Evolutionary conservation across 257 asterid species (phyloP).

Genomic region (Nicotiana benthamiana): DNA sequence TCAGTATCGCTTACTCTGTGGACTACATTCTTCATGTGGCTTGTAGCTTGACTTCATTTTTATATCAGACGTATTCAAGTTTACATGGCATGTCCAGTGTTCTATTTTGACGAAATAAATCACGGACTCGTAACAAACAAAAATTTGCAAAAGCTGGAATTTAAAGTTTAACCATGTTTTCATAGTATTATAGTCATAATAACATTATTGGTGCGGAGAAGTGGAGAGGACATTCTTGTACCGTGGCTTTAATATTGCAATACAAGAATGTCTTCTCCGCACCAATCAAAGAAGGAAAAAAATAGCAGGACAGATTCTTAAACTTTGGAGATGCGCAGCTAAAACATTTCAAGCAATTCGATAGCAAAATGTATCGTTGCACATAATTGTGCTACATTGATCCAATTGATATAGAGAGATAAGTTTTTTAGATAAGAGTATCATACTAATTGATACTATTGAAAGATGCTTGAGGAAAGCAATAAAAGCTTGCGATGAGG

Average conservation of each 20-base stretch:
- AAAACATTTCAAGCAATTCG: not conserved
- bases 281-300: not conserved
- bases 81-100: not conserved
- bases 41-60: slow-evolving; percentile 26
- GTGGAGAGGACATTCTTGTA: not conserved
- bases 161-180: not conserved
- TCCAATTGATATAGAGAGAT: not conserved
- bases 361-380: not conserved
- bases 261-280: no score
- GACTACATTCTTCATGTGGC: slow-evolving; percentile 67
- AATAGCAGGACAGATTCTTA: not conserved
- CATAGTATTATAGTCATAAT: not conserved
- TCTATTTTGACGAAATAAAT: not conserved
- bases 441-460: not conserved
- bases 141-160: not conserved
- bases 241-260: not conserved
- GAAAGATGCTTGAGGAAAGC: slow-evolving; percentile 17
- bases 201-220: not conserved
- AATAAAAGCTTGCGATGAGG: slow-evolving; percentile 1
- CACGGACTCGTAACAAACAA: not conserved
- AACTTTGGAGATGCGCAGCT: not conserved
- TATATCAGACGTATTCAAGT: not conserved
- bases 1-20: slow-evolving; percentile 61
- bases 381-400: not conserved
- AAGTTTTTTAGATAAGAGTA: not conserved